Evolutionary conservation across 208 protist species (phyloP).

Genomic region (Leishmania mexicana): DNA sequence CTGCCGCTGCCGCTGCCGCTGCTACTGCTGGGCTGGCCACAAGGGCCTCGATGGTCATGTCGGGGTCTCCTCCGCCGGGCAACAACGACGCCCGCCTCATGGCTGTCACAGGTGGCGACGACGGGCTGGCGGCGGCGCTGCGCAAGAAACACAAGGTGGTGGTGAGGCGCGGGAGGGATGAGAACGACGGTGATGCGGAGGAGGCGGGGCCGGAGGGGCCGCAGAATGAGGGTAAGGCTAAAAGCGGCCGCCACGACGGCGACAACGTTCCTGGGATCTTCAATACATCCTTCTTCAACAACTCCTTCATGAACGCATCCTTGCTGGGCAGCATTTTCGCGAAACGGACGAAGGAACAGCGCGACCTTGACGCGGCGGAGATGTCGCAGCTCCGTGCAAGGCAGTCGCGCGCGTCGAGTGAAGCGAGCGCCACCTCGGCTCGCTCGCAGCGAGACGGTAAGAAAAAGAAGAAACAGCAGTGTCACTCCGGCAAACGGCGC

Average conservation of each 20-base stretch:
- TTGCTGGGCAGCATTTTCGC: constrained; percentile 48
- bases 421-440: not conserved
- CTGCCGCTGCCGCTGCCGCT: constrained; percentile 12
- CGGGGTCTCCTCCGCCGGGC: constrained; percentile 14
- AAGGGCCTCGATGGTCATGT: constrained; percentile 8
- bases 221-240: constrained; percentile 2
- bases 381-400: not conserved
- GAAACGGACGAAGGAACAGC: constrained; percentile 23
- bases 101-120: constrained; percentile 52
- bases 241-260: constrained; percentile 1
- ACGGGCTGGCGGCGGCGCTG: constrained; percentile 48
- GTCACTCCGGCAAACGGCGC: not conserved
- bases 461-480: not conserved
- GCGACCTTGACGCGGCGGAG: constrained; percentile 32
- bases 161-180: constrained; percentile 32
- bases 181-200: constrained; percentile 9
- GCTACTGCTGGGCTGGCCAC: constrained; percentile 10
- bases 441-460: not conserved
- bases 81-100: constrained; percentile 54
- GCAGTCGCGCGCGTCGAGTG: not conserved
- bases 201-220: constrained; percentile 10
- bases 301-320: constrained; percentile 55
- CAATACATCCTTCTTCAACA: constrained; percentile 49
- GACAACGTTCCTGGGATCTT: constrained; percentile 19
- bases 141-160: constrained; percentile 72